Percentiles rank a stretch among this genome's conserved stretches.
These are phyloP conservation scores for Rubroboletus satanas DNA, from an alignment of 768 basidiomycete species.

Conservation along the genomic window DNA sequence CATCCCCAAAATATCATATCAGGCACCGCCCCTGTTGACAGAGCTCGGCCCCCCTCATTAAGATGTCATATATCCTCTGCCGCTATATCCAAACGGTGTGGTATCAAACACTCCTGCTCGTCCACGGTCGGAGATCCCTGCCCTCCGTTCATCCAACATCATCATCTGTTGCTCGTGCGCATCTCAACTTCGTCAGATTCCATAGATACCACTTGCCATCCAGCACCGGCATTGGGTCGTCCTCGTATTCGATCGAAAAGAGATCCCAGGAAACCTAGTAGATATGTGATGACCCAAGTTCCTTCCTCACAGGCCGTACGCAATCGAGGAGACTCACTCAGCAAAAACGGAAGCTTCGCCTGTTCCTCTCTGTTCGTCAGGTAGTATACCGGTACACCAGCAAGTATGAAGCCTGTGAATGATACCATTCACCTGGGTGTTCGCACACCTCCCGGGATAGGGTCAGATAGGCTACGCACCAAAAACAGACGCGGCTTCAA, in stretches of 20 bases:
- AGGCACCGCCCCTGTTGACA: too few relatives aligned
- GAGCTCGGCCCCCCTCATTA: background rate
- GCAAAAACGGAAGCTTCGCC: conserved; percentile 31
- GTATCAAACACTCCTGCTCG: background rate
- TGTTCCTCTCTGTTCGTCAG: conserved; percentile 56
- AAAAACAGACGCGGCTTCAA: conserved; percentile 82
- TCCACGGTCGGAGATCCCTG: background rate
- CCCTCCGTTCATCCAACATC: background rate
- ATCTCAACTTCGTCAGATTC: conserved; percentile 65
- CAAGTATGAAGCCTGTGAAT: conserved; percentile 64
- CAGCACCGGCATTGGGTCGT: conserved; percentile 50
- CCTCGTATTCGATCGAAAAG: conserved; percentile 48
- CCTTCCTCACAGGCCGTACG: background rate
- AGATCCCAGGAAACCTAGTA: conserved; percentile 40
- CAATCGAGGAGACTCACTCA: conserved; percentile 33
- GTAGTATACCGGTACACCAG: conserved; percentile 81
- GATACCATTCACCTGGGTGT: background rate
- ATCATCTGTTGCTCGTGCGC: conserved; percentile 17
- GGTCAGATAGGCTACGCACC: conserved; percentile 43
- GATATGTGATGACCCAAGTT: background rate
- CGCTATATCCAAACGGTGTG: background rate
- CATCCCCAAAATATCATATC: too few relatives aligned
- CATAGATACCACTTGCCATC: conserved; percentile 78
- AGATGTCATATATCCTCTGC: background rate
- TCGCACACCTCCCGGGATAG: background rate